Evolutionary conservation across 305 asterid species (phyloP), one percentile per base, ranked within the genome.

Genomic region (Galium porrigens): DNA sequence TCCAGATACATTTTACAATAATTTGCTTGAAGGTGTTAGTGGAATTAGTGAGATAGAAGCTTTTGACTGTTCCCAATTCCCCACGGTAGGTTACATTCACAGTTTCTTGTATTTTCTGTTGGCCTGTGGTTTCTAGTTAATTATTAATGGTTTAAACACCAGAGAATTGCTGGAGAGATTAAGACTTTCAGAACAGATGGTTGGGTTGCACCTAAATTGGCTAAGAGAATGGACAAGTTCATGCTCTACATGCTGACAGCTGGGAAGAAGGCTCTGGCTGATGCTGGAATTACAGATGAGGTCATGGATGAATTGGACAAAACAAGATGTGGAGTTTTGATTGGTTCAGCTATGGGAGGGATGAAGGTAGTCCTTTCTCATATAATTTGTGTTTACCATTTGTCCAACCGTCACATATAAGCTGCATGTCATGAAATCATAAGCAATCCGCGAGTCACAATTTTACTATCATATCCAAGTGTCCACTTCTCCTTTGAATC

Each of bases 81-180:
- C 98, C 66, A 91, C 98, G 37, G 98, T 91, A 89, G 29, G 95
- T 77, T 49, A 71, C 67, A 48, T 74, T 75, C 18, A 30, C 51
- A 18, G 27, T 17, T 37, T 51, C 55, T 55, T 61, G 65, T 34
- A 68, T 58, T 66, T 9, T 17, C 36, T 54, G 41, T 34, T 30
- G 32, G 41, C 17, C 53, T 10, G 33, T 51, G 67, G 27, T 33
- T 65, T 67, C 20, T 44, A 54, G 54, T 69, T 53, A 34, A 25
- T 30, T 71, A 44, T 59, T 20, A 30, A 49, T 62, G 67, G 72
- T 82, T 71, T 58, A 64, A 71, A 66, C 68, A 72, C 87, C 58
- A 91, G 98, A 86, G 92, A 80, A 91, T 91, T 74, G 98, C 98
- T 77, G 98, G 98, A 78, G 98, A 91, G 85, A 91, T 91, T 76